Percentiles rank a stretch among this genome's conserved stretches.
phyloP scores from a whole-genome alignment of 1,139 yeast species.

The Protomyces gravidus region DNA sequence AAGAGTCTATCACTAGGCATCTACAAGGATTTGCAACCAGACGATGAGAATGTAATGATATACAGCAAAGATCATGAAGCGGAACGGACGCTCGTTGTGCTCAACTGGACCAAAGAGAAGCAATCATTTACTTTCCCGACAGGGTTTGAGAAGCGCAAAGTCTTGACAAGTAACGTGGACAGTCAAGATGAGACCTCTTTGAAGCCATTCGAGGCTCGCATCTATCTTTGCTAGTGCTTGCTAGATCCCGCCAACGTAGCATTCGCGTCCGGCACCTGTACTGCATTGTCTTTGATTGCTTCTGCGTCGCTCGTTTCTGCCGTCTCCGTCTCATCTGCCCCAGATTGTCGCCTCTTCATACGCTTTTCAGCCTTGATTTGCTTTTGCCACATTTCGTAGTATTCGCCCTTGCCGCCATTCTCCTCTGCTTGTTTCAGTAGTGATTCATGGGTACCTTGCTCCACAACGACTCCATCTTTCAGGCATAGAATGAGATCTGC shows the following conservation, averaged over 20 bases:
- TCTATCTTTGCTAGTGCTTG: not conserved
- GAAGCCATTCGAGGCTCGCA: not conserved
- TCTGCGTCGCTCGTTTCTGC: constrained; percentile 5
- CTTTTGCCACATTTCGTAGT: constrained; percentile 79
- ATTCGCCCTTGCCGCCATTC: constrained; percentile 54
- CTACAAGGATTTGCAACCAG: constrained; percentile 37
- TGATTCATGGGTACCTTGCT: constrained; percentile 62
- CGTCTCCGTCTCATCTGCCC: not conserved
- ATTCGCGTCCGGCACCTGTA: constrained; percentile 9
- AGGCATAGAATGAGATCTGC: constrained; percentile 68
- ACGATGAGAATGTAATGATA: constrained; percentile 13
- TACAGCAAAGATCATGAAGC: not conserved
- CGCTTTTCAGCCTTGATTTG: constrained; percentile 45
- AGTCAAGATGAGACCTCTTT: not conserved
- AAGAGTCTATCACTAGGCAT: constrained; percentile 50
- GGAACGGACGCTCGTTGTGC: constrained; percentile 4
- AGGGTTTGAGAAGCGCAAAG: not conserved
- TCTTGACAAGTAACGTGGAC: not conserved
- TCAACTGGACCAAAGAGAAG: constrained; percentile 13
- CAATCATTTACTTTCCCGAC: constrained; percentile 1
- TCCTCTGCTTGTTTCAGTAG: constrained; percentile 39
- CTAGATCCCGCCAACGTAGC: constrained; percentile 17
- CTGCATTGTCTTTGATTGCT: constrained; percentile 1
- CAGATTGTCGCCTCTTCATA: not conserved
- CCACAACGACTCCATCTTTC: constrained; percentile 67